These are phyloP conservation scores for Silene vulgaris DNA, from an alignment of 179 eudicot genomes.

Conservation along the genomic window DNA sequence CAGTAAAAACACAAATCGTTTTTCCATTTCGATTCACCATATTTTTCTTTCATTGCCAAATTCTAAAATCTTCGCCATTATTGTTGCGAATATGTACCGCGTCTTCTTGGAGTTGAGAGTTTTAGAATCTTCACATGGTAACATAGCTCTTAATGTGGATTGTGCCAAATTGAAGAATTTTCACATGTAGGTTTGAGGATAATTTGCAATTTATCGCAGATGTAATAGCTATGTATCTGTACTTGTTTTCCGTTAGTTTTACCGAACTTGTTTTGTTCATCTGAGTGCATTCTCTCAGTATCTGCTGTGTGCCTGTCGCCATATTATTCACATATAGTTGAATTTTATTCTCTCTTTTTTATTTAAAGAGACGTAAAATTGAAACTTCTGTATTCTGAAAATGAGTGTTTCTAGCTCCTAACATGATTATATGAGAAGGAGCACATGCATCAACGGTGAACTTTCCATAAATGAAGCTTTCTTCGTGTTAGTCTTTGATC, in stretches of 20 bases:
- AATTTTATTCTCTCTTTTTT: no score
- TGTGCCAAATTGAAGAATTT: neutral
- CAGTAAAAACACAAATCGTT: neutral
- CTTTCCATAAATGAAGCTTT: neutral
- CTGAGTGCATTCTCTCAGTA: neutral
- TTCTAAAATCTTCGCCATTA: neutral
- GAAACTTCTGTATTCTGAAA: neutral
- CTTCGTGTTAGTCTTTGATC: neutral
- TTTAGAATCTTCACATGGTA: no score
- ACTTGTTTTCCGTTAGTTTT: neutral
- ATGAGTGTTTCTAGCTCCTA: neutral
- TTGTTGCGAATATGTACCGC: neutral
- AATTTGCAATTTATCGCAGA: neutral
- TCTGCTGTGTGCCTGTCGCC: neutral
- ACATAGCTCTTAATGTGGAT: neutral
- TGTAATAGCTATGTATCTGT: neutral
- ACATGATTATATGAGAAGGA: neutral
- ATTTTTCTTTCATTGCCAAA: neutral
- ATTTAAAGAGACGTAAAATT: neutral
- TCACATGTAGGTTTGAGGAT: neutral
- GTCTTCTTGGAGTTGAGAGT: neutral
- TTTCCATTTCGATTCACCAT: neutral
- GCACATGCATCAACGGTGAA: neutral
- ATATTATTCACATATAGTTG: neutral
- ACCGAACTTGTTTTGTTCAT: neutral